Percentiles rank a stretch among this genome's conserved stretches.
These are phyloP conservation scores for Phialocephala subalpina DNA, from an alignment of 2,329 filamentous ascomycete species.

Conservation along the genomic window DNA sequence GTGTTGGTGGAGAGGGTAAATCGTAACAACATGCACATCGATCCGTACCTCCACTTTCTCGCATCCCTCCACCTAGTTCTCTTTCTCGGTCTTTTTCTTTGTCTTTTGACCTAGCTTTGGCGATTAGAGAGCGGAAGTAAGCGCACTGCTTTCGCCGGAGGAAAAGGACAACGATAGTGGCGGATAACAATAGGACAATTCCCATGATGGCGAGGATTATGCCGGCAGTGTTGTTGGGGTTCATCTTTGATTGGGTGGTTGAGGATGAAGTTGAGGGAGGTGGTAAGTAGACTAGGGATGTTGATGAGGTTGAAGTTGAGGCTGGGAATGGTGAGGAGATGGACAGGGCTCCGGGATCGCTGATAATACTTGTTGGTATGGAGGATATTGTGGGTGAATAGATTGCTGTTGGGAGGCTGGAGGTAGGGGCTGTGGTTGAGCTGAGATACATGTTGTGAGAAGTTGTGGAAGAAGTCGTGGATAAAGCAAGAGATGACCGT, in stretches of 20 bases:
- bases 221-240: not conserved
- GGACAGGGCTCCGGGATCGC: not conserved
- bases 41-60: not conserved
- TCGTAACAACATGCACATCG: not conserved
- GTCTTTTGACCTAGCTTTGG: not conserved
- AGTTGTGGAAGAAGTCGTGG: not conserved
- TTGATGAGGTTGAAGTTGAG: not conserved
- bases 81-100: not conserved
- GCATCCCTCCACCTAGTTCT: not conserved
- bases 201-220: not conserved
- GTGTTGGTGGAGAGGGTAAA: not conserved
- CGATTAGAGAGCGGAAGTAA: not conserved
- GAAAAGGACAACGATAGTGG: not conserved
- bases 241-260: not conserved
- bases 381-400: not conserved
- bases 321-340: not conserved
- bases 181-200: not conserved
- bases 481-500: not conserved
- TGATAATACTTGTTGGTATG: not conserved
- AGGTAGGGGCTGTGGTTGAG: not conserved
- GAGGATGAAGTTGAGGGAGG: not conserved
- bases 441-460: not conserved
- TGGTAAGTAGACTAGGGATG: not conserved
- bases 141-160: not conserved
- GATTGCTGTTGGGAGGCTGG: not conserved